Evolutionary conservation across 176 grass and related monocot genomes (phyloP).

Genomic region (Pontederia crassipes): DNA sequence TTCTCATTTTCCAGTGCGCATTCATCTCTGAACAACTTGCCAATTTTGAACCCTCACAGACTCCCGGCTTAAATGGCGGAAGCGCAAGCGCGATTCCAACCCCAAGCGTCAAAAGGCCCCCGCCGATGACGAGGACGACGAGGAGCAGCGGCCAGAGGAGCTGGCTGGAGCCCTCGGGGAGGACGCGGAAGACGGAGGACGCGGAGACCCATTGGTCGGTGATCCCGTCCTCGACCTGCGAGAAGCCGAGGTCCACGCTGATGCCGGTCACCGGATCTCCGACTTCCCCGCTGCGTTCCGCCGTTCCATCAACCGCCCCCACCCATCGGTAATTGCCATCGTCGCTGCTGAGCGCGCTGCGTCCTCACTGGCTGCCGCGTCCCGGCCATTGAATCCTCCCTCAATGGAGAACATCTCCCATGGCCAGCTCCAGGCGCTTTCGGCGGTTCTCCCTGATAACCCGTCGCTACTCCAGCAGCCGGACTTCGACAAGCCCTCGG

Average conservation of each 20-base stretch:
- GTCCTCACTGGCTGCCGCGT: background rate
- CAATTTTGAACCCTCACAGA: slow-evolving; percentile 31
- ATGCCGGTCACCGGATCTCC: slow-evolving; percentile 38
- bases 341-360: slow-evolving; percentile 49
- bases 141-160: slow-evolving; percentile 19
- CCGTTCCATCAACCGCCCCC: slow-evolving; percentile 48
- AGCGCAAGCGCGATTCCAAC: slow-evolving; percentile 72
- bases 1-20: background rate
- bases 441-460: slow-evolving; percentile 62
- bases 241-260: slow-evolving; percentile 58
- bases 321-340: slow-evolving; percentile 55
- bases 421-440: slow-evolving; percentile 72
- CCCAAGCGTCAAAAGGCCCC: slow-evolving; percentile 27
- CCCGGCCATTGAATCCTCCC: background rate
- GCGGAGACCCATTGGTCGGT: slow-evolving; percentile 8
- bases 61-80: slow-evolving; percentile 79
- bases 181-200: slow-evolving; percentile 16
- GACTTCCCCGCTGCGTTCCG: slow-evolving; percentile 44
- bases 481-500: slow-evolving; percentile 58
- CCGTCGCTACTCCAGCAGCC: slow-evolving; percentile 35
- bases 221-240: slow-evolving; percentile 50
- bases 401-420: slow-evolving; percentile 85
- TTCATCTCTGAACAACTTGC: slow-evolving; percentile 1
- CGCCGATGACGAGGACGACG: slow-evolving; percentile 34
- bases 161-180: slow-evolving; percentile 17